phyloP scores from a whole-genome alignment of 495 filamentous ascomycete species.

The Tuber aestivum region DNA sequence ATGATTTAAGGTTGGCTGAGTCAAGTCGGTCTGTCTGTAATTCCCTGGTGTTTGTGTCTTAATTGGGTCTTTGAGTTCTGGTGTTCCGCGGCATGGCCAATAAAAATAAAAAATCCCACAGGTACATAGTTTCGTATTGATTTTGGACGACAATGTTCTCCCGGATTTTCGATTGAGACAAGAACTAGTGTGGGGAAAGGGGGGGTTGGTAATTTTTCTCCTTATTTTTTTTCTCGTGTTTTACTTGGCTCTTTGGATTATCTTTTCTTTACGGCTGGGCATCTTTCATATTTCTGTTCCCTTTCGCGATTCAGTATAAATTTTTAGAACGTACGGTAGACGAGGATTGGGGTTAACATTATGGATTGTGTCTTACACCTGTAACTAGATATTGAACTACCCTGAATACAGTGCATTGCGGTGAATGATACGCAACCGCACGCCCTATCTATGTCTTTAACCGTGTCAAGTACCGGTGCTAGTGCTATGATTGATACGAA shows the following conservation, averaged over 20 bases:
- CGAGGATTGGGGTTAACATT: slow-evolving; percentile 19
- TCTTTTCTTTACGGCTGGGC: slow-evolving; percentile 7
- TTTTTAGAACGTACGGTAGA: slow-evolving; percentile 28
- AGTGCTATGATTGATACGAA: too few relatives aligned
- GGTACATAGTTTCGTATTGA: slow-evolving; percentile 9
- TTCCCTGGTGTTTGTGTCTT: background rate
- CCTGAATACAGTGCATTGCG: background rate
- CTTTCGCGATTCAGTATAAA: slow-evolving; percentile 12
- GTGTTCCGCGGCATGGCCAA: background rate
- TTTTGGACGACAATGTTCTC: slow-evolving; percentile 7
- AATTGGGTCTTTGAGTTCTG: background rate
- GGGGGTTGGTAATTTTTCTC: background rate
- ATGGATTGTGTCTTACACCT: slow-evolving; percentile 28
- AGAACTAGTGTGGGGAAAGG: too few relatives aligned
- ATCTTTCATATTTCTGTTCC: slow-evolving; percentile 1
- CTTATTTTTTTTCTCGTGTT: background rate
- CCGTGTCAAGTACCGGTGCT: background rate
- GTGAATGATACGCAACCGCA: background rate
- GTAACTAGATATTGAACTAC: slow-evolving; percentile 31
- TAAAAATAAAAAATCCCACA: slow-evolving; percentile 11
- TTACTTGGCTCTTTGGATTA: background rate
- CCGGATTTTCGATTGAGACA: slow-evolving; percentile 6
- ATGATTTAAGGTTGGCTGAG: slow-evolving; percentile 33
- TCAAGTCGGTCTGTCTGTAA: background rate
- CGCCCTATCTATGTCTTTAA: background rate